Base-by-base conservation (phyloP, 2,329 filamentous ascomycete genomes). In the Venturiaceae sp. region DNA sequence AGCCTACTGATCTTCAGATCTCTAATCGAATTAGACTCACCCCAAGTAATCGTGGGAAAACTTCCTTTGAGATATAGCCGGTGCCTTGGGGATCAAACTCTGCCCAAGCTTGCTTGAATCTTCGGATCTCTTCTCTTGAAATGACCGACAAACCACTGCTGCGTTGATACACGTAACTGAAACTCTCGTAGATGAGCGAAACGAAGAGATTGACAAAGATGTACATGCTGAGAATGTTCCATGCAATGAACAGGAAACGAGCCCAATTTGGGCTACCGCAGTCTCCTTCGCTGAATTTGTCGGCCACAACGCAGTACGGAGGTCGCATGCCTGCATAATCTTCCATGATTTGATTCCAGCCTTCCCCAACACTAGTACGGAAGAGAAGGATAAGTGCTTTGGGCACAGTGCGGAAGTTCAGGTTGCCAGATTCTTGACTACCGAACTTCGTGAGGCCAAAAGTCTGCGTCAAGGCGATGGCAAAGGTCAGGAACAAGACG, bases 141-240 rank as follows among this genome's bases (percentile, higher is more conserved):
- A 99, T 87, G 61, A 88, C 87, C 5, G 88, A 90, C 65, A 96
- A 81, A n/a, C 91, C 90, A 67, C 89, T 96, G 61, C 92, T 96
- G 62, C 91, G 84, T 75, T 99, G 95, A 71, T 97, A 99, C 63
- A 99, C 94, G 68, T 99, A 99, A 71, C 91, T 96, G 80, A 99
- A 99, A 74, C 92, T 97, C 76, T 99, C 94, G 75, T 95, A 99
- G 65, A 99, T 99, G 70, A 99, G 84, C 53, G 94, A 99, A 60
- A 99, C 92, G 72, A 99, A 99, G 69, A 99, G 77, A 68, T 92
- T 96, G 68, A 97, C 92, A 68, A 99, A 99, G 67, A 99, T 95
- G 75, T 99, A 99, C 94, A 99, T 99, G 87, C 92, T 97, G 73
- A 99, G 82, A 66, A 99, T 92, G 76, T 99, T 99, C 94, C 94